phyloP scores from a whole-genome alignment of 2,329 filamentous ascomycete species.

The Claviceps spartinae region DNA sequence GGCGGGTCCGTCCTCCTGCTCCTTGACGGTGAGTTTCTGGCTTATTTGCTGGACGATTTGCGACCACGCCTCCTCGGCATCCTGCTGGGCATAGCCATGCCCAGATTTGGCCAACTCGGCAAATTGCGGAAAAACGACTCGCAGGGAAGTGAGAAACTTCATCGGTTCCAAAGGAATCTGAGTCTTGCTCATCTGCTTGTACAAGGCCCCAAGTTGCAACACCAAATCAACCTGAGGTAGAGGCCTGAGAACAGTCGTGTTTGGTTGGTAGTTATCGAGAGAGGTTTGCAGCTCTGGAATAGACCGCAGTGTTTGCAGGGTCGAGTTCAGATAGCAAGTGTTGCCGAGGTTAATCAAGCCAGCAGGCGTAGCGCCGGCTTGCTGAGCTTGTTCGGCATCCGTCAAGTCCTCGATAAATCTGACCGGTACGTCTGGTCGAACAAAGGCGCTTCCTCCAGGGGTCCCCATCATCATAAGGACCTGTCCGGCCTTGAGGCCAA shows the following conservation, averaged over 20 bases:
- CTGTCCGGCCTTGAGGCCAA: slow-evolving; percentile 76
- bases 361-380: slow-evolving; percentile 72
- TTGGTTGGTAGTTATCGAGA: slow-evolving; percentile 43
- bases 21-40: slow-evolving; percentile 58
- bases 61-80: slow-evolving; percentile 96
- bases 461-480: slow-evolving; percentile 95
- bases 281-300: slow-evolving; percentile 85
- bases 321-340: slow-evolving; percentile 97
- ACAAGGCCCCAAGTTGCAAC: slow-evolving; percentile 65
- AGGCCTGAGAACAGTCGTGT: slow-evolving; percentile 26
- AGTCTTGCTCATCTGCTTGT: slow-evolving; percentile 79
- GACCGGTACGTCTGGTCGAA: slow-evolving; percentile 64
- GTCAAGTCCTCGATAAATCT: slow-evolving; percentile 98
- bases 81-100: slow-evolving; percentile 86
- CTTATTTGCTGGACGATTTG: slow-evolving; percentile 79
- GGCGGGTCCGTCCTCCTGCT: slow-evolving; percentile 32
- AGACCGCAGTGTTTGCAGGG: slow-evolving; percentile 75
- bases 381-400: slow-evolving; percentile 74
- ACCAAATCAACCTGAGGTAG: slow-evolving; percentile 53
- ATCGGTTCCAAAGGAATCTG: slow-evolving; percentile 76
- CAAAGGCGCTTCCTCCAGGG: slow-evolving; percentile 51
- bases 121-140: slow-evolving; percentile 78
- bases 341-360: slow-evolving; percentile 89
- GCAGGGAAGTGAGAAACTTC: slow-evolving; percentile 68
- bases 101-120: slow-evolving; percentile 75